phyloP scores from a whole-genome alignment of 257 asterid genomes.

The Primulina huaijiensis region DNA sequence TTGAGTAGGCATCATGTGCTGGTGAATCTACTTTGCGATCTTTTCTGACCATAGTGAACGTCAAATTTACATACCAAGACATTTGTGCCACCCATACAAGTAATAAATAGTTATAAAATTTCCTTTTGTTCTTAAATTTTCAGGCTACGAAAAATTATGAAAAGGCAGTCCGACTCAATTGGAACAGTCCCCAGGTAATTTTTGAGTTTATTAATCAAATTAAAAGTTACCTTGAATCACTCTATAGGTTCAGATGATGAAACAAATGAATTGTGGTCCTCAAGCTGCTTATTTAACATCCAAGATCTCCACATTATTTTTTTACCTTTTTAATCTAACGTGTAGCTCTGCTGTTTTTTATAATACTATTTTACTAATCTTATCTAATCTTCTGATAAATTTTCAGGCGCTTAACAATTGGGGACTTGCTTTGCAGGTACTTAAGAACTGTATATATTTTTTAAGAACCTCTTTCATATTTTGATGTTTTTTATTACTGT shows the following conservation, averaged over 20 bases:
- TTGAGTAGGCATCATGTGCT: conserved; percentile 21
- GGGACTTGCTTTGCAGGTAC: conserved; percentile 99
- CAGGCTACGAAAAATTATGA: conserved; percentile 96
- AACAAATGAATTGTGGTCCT: background rate
- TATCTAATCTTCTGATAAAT: conserved; percentile 31
- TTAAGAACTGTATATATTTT: conserved; percentile 16
- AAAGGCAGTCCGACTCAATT: conserved; percentile 93
- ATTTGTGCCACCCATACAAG: conserved; percentile 10
- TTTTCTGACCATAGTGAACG: background rate
- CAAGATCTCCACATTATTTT: background rate
- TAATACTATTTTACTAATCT: conserved; percentile 5
- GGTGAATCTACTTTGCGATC: conserved; percentile 12
- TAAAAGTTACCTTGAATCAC: conserved; percentile 11
- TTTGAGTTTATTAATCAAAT: conserved; percentile 19
- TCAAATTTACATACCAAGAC: conserved; percentile 1
- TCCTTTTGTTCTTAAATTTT: conserved; percentile 18
- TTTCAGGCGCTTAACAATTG: conserved; percentile 97
- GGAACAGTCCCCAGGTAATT: conserved; percentile 99
- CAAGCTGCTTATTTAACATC: background rate
- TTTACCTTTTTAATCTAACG: background rate
- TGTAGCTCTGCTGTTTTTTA: background rate
- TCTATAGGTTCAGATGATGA: conserved; percentile 17
- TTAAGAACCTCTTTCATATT: background rate
- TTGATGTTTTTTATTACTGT: conserved; percentile 18
- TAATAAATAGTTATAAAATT: conserved; percentile 8